Conservation (phyloP, 805 yeast genomes). For the Saccharomycopsis sp. region DNA sequence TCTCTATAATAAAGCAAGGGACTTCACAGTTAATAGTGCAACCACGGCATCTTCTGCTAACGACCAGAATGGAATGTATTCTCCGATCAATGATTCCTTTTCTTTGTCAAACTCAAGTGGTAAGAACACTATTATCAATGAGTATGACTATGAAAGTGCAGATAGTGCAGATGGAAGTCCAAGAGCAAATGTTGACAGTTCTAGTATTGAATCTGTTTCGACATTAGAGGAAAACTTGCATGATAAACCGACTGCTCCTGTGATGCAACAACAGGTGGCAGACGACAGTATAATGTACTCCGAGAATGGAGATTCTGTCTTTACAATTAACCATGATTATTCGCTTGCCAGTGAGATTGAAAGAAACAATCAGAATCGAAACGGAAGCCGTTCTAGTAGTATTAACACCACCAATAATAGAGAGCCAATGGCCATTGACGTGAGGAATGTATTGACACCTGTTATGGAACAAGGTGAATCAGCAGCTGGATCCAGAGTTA, state of each 20-base stretch:
- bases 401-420: not conserved
- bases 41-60: not conserved
- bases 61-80: slow-evolving; percentile 8
- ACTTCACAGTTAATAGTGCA: not conserved
- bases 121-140: not conserved
- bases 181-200: not conserved
- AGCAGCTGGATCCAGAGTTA: not conserved
- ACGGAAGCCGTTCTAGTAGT: not conserved
- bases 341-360: slow-evolving; percentile 9
- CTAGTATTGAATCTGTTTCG: slow-evolving; percentile 16
- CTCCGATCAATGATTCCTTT: slow-evolving; percentile 15
- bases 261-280: not conserved
- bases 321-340: slow-evolving; percentile 16
- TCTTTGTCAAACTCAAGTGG: slow-evolving; percentile 12
- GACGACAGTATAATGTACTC: slow-evolving; percentile 6
- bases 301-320: slow-evolving; percentile 11
- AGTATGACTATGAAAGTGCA: not conserved
- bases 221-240: slow-evolving; percentile 9
- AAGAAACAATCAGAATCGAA: not conserved
- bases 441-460: slow-evolving; percentile 4
- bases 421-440: not conserved
- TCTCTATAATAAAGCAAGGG: not conserved
- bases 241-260: not conserved
- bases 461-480: not conserved
- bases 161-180: not conserved